Conservation (phyloP, 768 basidiomycete genomes). For the Lactarius indigo region DNA sequence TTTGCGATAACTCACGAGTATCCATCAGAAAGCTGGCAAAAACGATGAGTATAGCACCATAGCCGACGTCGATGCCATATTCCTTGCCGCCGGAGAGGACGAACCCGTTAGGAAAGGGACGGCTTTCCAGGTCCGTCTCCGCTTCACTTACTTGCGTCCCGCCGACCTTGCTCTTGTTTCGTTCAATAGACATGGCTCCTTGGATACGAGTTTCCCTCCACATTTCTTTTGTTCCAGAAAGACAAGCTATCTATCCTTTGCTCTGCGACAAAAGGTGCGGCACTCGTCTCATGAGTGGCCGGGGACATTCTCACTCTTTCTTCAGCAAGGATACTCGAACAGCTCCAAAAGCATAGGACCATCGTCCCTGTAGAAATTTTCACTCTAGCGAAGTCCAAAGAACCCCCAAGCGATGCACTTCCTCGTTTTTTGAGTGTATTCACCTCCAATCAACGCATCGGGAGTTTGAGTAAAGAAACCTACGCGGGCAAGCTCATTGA, state of each 20-base stretch:
- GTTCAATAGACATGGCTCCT: slow-evolving; percentile 83
- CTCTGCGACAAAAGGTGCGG: slow-evolving; percentile 81
- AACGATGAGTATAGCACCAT: slow-evolving; percentile 71
- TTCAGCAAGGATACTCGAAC: slow-evolving; percentile 80
- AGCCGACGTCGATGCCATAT: slow-evolving; percentile 62
- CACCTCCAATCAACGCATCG: slow-evolving; percentile 61
- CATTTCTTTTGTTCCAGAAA: slow-evolving; percentile 79
- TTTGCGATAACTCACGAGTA: slow-evolving; percentile 3
- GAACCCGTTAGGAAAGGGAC: slow-evolving; percentile 89
- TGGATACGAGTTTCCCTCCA: slow-evolving; percentile 97
- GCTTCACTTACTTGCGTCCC: slow-evolving; percentile 7
- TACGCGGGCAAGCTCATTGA: slow-evolving; percentile 80
- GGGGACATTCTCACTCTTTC: slow-evolving; percentile 9
- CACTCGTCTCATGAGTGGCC: slow-evolving; percentile 3
- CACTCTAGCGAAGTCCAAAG: slow-evolving; percentile 76
- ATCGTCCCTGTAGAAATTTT: slow-evolving; percentile 71
- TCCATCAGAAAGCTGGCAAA: slow-evolving; percentile 52
- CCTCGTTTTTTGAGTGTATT: slow-evolving; percentile 64
- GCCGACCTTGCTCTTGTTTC: not conserved
- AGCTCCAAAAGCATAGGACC: slow-evolving; percentile 58
- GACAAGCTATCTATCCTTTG: slow-evolving; percentile 76
- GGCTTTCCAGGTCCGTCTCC: slow-evolving; percentile 73
- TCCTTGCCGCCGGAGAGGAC: slow-evolving; percentile 80
- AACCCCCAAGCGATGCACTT: slow-evolving; percentile 69
- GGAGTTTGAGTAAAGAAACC: slow-evolving; percentile 75